Conservation (phyloP, 2,329 filamentous ascomycete species). For the Fusarium chaquense region DNA sequence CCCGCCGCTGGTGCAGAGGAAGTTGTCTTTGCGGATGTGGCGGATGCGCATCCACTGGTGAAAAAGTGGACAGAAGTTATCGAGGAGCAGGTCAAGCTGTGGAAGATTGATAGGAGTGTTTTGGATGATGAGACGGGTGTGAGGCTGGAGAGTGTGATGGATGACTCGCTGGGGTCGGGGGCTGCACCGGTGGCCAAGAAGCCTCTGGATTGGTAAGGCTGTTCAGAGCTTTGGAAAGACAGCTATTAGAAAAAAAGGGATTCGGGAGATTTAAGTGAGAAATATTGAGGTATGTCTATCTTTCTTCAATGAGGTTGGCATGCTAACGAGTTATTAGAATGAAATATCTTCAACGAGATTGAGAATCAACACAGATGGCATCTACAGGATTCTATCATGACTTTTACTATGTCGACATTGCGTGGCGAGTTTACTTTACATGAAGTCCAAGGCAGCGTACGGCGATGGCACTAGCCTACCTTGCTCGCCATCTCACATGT, state of each 20-base stretch:
- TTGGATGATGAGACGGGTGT: constrained; percentile 51
- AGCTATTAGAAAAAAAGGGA: neutral
- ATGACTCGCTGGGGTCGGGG: constrained; percentile 47
- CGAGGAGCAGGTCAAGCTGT: constrained; percentile 50
- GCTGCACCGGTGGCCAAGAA: constrained; percentile 47
- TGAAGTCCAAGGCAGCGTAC: neutral
- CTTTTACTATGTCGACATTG: neutral
- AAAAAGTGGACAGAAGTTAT: constrained; percentile 66
- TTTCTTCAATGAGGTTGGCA: neutral
- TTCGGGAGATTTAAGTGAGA: too few species aligned
- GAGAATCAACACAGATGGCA: neutral
- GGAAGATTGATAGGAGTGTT: constrained; percentile 52
- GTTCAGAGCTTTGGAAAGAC: neutral
- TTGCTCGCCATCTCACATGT: neutral
- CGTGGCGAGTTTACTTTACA: neutral
- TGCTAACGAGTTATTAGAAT: neutral
- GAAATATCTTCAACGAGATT: neutral
- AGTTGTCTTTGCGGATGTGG: constrained; percentile 71
- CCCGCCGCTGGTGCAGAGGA: constrained; percentile 53
- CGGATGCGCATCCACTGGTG: constrained; percentile 75
- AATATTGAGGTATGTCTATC: constrained; percentile 10
- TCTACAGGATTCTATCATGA: neutral
- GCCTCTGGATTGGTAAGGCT: constrained; percentile 55
- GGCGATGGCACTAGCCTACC: neutral
- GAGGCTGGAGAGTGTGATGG: constrained; percentile 46